Conservation (phyloP, 1,139 yeast genomes). For the Geotrichum histeridarum region DNA sequence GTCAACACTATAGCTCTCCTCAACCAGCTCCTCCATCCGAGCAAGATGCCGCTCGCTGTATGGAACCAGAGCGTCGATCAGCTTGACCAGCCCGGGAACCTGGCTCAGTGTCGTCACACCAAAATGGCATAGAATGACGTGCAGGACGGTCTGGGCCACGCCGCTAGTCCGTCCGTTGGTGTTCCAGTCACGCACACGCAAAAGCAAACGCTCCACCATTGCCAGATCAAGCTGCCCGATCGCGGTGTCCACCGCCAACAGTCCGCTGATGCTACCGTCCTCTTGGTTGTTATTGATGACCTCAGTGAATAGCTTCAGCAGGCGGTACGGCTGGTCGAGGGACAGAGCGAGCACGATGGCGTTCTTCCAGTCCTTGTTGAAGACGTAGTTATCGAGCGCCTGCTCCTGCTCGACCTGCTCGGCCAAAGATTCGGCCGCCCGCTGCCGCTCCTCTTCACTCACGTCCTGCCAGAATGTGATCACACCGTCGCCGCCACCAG, state of each 20-base stretch:
- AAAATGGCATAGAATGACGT: slow-evolving; percentile 55
- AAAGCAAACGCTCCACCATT: slow-evolving; percentile 49
- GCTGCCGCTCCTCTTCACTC: slow-evolving; percentile 46
- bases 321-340: slow-evolving; percentile 78
- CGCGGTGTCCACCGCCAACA: slow-evolving; percentile 59
- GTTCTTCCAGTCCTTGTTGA: slow-evolving; percentile 71
- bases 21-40: slow-evolving; percentile 72
- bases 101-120: slow-evolving; percentile 53
- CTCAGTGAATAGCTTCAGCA: slow-evolving; percentile 63
- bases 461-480: slow-evolving; percentile 84
- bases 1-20: slow-evolving; percentile 79
- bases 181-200: slow-evolving; percentile 90
- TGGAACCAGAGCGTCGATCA: slow-evolving; percentile 72
- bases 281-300: slow-evolving; percentile 40
- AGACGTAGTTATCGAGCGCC: slow-evolving; percentile 65
- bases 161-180: slow-evolving; percentile 76
- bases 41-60: slow-evolving; percentile 80
- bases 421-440: slow-evolving; percentile 40
- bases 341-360: slow-evolving; percentile 85
- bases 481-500: slow-evolving; percentile 95
- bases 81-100: slow-evolving; percentile 60
- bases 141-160: slow-evolving; percentile 70
- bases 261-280: slow-evolving; percentile 46
- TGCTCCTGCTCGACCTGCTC: slow-evolving; percentile 85
- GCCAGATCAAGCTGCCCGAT: slow-evolving; percentile 54